Evolutionary conservation across 495 filamentous ascomycete species (phyloP), one percentile per base, ranked within the genome.

Genomic region (Tuber calosporum): DNA sequence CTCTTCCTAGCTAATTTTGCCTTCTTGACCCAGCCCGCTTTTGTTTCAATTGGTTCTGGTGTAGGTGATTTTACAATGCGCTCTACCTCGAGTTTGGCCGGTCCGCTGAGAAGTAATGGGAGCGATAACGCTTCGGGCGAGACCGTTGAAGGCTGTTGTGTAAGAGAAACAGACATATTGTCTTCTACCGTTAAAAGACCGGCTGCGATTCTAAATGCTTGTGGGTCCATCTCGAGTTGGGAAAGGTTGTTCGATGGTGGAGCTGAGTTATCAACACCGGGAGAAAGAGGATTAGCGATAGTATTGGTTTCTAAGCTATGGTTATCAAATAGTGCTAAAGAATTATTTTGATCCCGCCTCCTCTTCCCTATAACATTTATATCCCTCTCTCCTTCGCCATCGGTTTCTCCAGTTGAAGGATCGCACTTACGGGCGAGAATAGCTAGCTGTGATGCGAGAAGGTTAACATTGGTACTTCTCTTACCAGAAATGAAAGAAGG

Each of bases 401-500:
- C 48, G n/a, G n/a, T 58, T n/a, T 58, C 48, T 30, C 48, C n/a
- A 26, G 48, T 58, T 58, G 48, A 58, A 58, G n/a, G 48, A 26
- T 22, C 48, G 48, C 48, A 58, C 48, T 58, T 20, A 58, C 48
- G 48, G 9, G 48, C 48, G 48, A 58, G 48, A 22, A 58, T 26
- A 58, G 48, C 48, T 58, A 58, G 48, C 48, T 58, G 48, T 26
- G 48, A 58, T 26, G 48, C 48, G 48, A 58, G 48, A 58, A 58
- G 48, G 48, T 58, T 58, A 58, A 58, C 48, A 58, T 58, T 58
- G 48, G 22, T 58, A 58, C 48, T 58, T 58, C 48, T 58, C 48
- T 58, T 58, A 58, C 48, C 48, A 58, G 48, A 58, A 58, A 58
- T 58, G 48, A 58, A 58, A 58, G 48, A 58, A 58, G 48, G 48